These are phyloP conservation scores for Cyamopsis tetragonoloba DNA, from an alignment of 306 rosid genomes.

Conservation along the genomic window DNA sequence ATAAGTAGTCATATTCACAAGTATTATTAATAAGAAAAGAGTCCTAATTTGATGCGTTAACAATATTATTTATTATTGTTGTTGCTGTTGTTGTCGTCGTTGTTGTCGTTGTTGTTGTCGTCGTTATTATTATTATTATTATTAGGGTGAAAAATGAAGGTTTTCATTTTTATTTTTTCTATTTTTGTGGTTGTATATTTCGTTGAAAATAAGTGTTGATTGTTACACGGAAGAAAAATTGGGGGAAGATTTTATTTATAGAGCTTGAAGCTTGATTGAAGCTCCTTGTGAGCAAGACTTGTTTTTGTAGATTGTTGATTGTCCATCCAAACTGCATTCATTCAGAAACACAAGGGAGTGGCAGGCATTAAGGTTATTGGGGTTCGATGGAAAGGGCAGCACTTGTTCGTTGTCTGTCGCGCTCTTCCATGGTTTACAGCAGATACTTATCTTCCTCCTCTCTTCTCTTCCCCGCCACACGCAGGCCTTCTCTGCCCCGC, in stretches of 20 bases:
- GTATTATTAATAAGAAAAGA: too few relatives aligned
- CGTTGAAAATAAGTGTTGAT: background rate
- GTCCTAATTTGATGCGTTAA: too few relatives aligned
- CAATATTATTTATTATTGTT: too few relatives aligned
- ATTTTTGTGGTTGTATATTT: background rate
- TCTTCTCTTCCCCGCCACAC: conserved; percentile 1
- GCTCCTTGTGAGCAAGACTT: too few relatives aligned
- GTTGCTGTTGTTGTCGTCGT: too few relatives aligned
- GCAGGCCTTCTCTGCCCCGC: conserved; percentile 33
- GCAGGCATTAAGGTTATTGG: too few relatives aligned
- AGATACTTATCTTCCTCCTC: conserved; percentile 31
- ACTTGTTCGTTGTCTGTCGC: conserved; percentile 62
- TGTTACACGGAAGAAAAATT: background rate
- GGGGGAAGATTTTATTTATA: background rate
- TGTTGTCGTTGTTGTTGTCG: too few relatives aligned
- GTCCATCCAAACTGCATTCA: background rate
- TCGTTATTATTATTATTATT: too few relatives aligned
- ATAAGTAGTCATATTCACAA: too few relatives aligned
- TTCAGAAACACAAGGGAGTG: background rate
- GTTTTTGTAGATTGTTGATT: too few relatives aligned
- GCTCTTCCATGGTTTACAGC: conserved; percentile 45
- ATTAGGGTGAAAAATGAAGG: background rate
- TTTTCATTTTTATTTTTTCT: too few relatives aligned
- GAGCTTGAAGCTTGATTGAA: background rate
- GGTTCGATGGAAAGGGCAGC: conserved; percentile 66